phyloP scores from a whole-genome alignment of 495 filamentous ascomycete genomes.

The Daldinia caldariorum region DNA sequence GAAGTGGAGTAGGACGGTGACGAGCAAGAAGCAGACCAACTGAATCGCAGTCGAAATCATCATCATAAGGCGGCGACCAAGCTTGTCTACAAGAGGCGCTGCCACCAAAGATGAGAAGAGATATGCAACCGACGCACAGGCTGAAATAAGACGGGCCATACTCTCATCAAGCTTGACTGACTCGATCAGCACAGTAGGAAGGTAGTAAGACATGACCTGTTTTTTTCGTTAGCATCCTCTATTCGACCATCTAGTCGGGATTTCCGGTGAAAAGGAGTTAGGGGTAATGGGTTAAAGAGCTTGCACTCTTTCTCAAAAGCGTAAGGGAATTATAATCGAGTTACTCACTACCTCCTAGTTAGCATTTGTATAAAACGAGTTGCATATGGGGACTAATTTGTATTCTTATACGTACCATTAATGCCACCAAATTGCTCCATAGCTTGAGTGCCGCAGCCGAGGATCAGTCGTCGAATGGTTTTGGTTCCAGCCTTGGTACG shows the following conservation, averaged over 20 bases:
- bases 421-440: conserved; percentile 54
- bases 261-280: neutral
- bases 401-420: conserved; percentile 36
- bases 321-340: conserved; percentile 1
- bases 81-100: conserved; percentile 61
- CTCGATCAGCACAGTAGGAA: conserved; percentile 56
- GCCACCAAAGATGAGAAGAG: conserved; percentile 58
- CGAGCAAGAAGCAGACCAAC: conserved; percentile 64
- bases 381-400: neutral
- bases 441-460: conserved; percentile 52
- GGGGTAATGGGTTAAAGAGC: neutral
- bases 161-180: conserved; percentile 51
- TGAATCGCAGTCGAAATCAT: conserved; percentile 66
- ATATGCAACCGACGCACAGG: conserved; percentile 48
- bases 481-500: conserved; percentile 45
- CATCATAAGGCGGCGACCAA: conserved; percentile 69
- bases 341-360: conserved; percentile 51
- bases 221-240: conserved; percentile 32
- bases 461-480: conserved; percentile 48
- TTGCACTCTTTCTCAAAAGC: neutral
- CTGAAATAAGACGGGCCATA: conserved; percentile 49
- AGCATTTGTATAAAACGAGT: conserved; percentile 31
- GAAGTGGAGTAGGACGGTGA: conserved; percentile 64
- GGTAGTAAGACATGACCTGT: conserved; percentile 53
- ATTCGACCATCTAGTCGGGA: neutral